phyloP scores from a whole-genome alignment of 805 yeast genomes.

The Ascoidea rubescens region DNA sequence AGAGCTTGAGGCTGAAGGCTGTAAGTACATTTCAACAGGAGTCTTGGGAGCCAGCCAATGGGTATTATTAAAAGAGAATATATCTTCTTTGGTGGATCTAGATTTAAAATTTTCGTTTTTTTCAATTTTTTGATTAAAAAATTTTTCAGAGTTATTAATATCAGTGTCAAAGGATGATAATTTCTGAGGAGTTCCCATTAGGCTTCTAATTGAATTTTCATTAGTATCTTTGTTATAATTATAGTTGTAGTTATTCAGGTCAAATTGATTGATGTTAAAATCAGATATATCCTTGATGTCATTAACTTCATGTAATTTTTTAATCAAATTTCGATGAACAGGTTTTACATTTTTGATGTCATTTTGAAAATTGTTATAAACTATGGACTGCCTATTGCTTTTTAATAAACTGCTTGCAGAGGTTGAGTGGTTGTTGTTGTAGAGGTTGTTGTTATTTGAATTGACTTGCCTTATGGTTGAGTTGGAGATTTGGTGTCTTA shows the following conservation, averaged over 20 bases:
- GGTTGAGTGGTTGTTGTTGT: neutral
- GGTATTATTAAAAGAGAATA: neutral
- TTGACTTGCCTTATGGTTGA: neutral
- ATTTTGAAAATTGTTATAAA: too few species aligned
- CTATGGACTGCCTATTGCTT: neutral
- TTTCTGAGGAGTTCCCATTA: neutral
- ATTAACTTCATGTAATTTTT: neutral
- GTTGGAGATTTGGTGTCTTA: neutral
- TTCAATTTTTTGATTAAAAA: too few species aligned
- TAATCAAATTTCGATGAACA: neutral
- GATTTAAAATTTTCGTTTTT: neutral
- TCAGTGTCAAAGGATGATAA: neutral
- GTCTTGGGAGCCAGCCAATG: neutral
- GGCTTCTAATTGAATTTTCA: too few species aligned
- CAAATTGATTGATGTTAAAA: neutral
- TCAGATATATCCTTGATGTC: neutral
- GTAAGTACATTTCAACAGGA: neutral
- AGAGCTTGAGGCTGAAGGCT: neutral
- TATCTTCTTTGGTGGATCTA: neutral
- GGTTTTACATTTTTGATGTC: neutral
- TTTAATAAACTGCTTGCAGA: neutral
- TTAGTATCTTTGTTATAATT: neutral
- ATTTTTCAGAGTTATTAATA: too few species aligned
- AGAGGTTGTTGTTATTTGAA: too few species aligned
- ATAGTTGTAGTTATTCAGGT: too few species aligned